Base-by-base conservation (phyloP, 192 early-diverging fungal genomes). In the Chytriomyces sp. region DNA sequence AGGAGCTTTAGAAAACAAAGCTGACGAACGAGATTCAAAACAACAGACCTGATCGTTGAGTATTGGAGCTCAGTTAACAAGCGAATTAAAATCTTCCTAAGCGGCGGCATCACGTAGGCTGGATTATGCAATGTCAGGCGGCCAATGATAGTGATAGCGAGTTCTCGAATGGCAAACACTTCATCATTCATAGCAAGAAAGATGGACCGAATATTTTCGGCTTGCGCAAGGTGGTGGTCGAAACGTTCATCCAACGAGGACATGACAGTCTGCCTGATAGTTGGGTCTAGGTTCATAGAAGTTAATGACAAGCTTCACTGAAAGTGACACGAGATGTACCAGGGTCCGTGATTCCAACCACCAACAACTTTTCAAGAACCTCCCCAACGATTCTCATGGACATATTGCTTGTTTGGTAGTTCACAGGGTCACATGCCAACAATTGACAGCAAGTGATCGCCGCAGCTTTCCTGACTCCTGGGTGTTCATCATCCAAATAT, bases 101-200 rank as follows among this genome's bases (percentile, higher is more conserved):
- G 80, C 0, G 90, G 92, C 4, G 96, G 94, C 85, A 96, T 88
- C 12, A 96, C 91, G 69, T 94, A 94, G 1, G 94, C 95, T 7
- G 96, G 96, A 75, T 97, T 98, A 64, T 89, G 88, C 7, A 88
- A 77, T 2, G 91, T 88, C 19, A 98, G 79, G 22, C 95, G 85
- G 5, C 96, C 96, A 61, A 98, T 93, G 44, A 96, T 91, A 0
- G 84, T 70, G 37, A 98, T 90, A 0, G 93, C 90, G 5, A 89
- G 84, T 63, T 95, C 89, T 10, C 93, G 86, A 52, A 96, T 92
- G 4, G 88, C 86, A 81, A 97, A 96, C 0, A 91, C 83, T 74
- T 96, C 95, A 72, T 98, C 96, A 60, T 96, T 96, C 60, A 95
- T 66, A 0, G 95, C 91, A 55, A 98, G 84, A 66, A 95, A 93